Evolutionary conservation across 805 yeast species (phyloP).

Genomic region (Kazachstania martiniae): DNA sequence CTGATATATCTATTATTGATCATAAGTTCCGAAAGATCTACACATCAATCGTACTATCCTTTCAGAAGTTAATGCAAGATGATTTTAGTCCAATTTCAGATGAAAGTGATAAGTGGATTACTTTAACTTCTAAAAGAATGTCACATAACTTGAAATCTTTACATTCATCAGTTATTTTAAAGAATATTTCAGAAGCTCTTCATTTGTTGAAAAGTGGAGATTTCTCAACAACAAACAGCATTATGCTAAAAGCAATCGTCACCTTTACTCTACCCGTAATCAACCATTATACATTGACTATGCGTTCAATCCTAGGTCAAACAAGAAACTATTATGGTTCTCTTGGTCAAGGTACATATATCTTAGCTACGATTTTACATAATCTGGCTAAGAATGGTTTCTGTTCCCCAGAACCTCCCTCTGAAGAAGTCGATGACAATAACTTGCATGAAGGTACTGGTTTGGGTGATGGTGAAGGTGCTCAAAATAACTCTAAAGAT

Average conservation of each 20-base stretch:
- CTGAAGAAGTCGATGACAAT: slow-evolving; percentile 49
- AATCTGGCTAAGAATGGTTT: slow-evolving; percentile 70
- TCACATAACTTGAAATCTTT: slow-evolving; percentile 33
- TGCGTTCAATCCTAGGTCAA: slow-evolving; percentile 33
- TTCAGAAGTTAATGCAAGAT: slow-evolving; percentile 46
- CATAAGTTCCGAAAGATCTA: slow-evolving; percentile 38
- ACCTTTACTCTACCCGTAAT: slow-evolving; percentile 54
- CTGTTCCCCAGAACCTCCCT: slow-evolving; percentile 80
- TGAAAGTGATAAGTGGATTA: slow-evolving; percentile 64
- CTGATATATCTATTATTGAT: slow-evolving; percentile 34
- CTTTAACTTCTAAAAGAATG: slow-evolving; percentile 36
- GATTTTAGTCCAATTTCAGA: slow-evolving; percentile 29
- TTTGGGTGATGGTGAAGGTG: slow-evolving; percentile 89
- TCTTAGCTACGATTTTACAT: slow-evolving; percentile 44
- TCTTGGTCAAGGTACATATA: slow-evolving; percentile 50
- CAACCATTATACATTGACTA: slow-evolving; percentile 45
- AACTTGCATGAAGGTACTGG: slow-evolving; percentile 82
- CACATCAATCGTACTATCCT: slow-evolving; percentile 50
- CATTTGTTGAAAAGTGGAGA: slow-evolving; percentile 28
- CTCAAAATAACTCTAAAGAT: slow-evolving; percentile 67
- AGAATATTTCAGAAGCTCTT: slow-evolving; percentile 30
- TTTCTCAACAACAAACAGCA: slow-evolving; percentile 30
- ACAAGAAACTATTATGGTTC: slow-evolving; percentile 39
- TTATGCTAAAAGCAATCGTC: slow-evolving; percentile 36
- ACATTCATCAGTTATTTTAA: slow-evolving; percentile 30